phyloP scores from a whole-genome alignment of 306 rosid genomes.

The Acacia acuminata region DNA sequence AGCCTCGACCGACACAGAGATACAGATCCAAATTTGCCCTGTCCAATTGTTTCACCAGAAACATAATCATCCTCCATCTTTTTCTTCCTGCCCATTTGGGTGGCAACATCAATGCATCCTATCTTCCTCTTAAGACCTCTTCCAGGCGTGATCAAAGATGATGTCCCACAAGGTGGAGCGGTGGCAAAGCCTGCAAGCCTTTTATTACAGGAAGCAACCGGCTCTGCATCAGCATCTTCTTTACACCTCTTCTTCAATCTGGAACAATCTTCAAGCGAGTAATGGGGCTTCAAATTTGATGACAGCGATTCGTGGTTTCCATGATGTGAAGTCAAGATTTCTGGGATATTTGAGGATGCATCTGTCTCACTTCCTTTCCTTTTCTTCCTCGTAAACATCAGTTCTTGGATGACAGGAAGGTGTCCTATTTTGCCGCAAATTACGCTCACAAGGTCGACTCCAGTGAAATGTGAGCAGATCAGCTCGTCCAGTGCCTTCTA shows the following conservation, averaged over 20 bases:
- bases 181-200: constrained; percentile 95
- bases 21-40: constrained; percentile 94
- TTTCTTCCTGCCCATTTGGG: constrained; percentile 93
- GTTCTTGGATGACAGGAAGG: constrained; percentile 28
- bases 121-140: constrained; percentile 98
- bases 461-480: constrained; percentile 22
- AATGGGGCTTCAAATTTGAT: constrained; percentile 61
- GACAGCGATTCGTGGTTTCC: constrained; percentile 57
- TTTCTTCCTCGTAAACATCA: constrained; percentile 87
- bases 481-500: constrained; percentile 12
- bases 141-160: constrained; percentile 68
- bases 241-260: constrained; percentile 91
- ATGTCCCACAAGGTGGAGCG: constrained; percentile 89
- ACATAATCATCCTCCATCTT: constrained; percentile 86
- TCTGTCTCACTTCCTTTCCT: constrained; percentile 88
- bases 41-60: constrained; percentile 75
- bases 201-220: constrained; percentile 60
- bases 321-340: constrained; percentile 40
- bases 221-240: constrained; percentile 60
- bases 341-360: constrained; percentile 43
- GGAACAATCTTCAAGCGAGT: constrained; percentile 79
- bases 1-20: constrained; percentile 65
- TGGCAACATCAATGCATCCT: constrained; percentile 94
- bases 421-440: constrained; percentile 4
- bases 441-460: constrained; percentile 27